Evolutionary conservation across 2,329 filamentous ascomycete genomes (phyloP).

Genomic region (Sordariomycetes sp.): DNA sequence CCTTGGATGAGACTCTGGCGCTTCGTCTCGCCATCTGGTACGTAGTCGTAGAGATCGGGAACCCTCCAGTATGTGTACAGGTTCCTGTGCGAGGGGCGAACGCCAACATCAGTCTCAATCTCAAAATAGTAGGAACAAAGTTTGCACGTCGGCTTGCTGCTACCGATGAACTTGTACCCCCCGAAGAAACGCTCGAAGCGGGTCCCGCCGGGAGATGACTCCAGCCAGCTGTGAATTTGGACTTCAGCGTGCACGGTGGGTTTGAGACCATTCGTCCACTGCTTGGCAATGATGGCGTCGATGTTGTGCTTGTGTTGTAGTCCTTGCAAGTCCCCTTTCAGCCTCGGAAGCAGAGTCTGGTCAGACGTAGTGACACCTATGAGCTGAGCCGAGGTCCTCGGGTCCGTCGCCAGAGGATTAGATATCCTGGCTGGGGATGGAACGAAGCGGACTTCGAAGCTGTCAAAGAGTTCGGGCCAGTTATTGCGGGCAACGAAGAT

Average conservation of each 20-base stretch:
- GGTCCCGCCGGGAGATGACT: slow-evolving; percentile 1
- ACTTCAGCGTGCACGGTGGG: slow-evolving; percentile 25
- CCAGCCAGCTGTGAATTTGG: slow-evolving; percentile 16
- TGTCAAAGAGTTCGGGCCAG: slow-evolving; percentile 20
- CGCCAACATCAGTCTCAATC: slow-evolving; percentile 13
- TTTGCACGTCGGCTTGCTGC: slow-evolving; percentile 27
- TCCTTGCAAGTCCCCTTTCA: slow-evolving; percentile 6
- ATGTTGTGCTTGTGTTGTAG: slow-evolving; percentile 13
- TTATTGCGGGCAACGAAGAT: slow-evolving; percentile 11
- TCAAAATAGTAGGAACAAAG: slow-evolving; percentile 27
- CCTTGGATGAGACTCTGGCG: slow-evolving; percentile 13
- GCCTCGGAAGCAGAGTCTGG: neutral
- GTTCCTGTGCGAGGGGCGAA: slow-evolving; percentile 22
- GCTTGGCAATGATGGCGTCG: slow-evolving; percentile 11
- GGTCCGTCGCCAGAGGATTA: slow-evolving; percentile 11
- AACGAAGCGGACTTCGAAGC: slow-evolving; percentile 15
- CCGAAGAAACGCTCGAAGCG: slow-evolving; percentile 16
- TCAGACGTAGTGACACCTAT: slow-evolving; percentile 12
- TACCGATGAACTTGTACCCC: slow-evolving; percentile 23
- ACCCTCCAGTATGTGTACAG: slow-evolving; percentile 26
- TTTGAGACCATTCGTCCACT: slow-evolving; percentile 10
- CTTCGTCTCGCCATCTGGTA: slow-evolving; percentile 3
- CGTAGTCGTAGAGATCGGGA: slow-evolving; percentile 18
- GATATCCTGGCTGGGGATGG: slow-evolving; percentile 13
- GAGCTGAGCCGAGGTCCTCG: slow-evolving; percentile 10